Percentiles rank a stretch among this genome's conserved stretches.
Conservation (phyloP, 2,329 filamentous ascomycete species). For the Ophiobolus disseminans region DNA sequence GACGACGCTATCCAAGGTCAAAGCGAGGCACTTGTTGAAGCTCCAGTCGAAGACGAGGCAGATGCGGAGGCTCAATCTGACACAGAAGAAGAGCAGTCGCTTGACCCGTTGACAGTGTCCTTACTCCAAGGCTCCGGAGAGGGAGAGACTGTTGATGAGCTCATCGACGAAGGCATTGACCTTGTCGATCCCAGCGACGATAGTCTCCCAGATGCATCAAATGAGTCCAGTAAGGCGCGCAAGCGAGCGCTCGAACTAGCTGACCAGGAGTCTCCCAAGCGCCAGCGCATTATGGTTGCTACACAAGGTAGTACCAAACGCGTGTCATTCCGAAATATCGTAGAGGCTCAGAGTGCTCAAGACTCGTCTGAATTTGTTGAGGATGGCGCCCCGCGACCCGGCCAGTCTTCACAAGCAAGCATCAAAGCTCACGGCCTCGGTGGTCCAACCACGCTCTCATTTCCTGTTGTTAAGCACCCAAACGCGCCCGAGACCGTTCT, state of each 20-base stretch:
- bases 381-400: slow-evolving; percentile 18
- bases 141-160: slow-evolving; percentile 9
- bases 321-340: slow-evolving; percentile 17
- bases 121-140: slow-evolving; percentile 18
- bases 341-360: slow-evolving; percentile 1
- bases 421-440: slow-evolving; percentile 46
- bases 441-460: slow-evolving; percentile 62
- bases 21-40: slow-evolving; percentile 13
- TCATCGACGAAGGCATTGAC: slow-evolving; percentile 29
- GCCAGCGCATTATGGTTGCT: slow-evolving; percentile 19
- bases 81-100: slow-evolving; percentile 29
- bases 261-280: slow-evolving; percentile 16
- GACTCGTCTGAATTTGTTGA: background rate
- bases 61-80: slow-evolving; percentile 22
- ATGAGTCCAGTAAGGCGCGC: slow-evolving; percentile 8
- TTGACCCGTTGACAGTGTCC: slow-evolving; percentile 43
- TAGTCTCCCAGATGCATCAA: slow-evolving; percentile 6
- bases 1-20: slow-evolving; percentile 6
- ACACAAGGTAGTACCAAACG: slow-evolving; percentile 13
- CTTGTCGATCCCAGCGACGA: slow-evolving; percentile 23
- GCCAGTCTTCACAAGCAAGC: slow-evolving; percentile 50
- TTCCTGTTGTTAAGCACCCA: slow-evolving; percentile 79
- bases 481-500: slow-evolving; percentile 68
- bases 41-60: slow-evolving; percentile 36
- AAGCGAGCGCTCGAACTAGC: slow-evolving; percentile 28